phyloP scores from a whole-genome alignment of 768 basidiomycete genomes.

The Lentinula aciculospora region DNA sequence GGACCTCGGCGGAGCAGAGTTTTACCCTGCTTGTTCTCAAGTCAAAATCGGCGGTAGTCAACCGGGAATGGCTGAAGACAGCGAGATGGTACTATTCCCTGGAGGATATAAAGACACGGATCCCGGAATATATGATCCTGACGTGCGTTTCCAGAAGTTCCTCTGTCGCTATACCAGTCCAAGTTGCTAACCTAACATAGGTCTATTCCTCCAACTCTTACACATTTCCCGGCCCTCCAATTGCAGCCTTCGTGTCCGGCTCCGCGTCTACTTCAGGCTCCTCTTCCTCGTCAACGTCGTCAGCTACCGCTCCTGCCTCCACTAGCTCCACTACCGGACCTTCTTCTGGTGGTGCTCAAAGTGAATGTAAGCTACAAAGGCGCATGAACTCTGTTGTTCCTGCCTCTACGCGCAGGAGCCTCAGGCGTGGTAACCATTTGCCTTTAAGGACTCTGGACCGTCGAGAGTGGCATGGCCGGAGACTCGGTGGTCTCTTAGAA shows the following conservation, averaged over 20 bases:
- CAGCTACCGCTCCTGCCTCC: constrained; percentile 7
- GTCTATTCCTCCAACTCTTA: constrained; percentile 29
- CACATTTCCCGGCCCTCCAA: constrained; percentile 45
- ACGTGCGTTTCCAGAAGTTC: constrained; percentile 21
- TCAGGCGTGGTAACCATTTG: not conserved
- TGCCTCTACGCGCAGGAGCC: not conserved
- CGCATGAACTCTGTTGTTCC: not conserved
- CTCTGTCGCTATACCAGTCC: constrained; percentile 4
- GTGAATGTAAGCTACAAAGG: not conserved
- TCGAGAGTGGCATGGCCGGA: not conserved
- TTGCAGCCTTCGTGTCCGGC: constrained; percentile 34
- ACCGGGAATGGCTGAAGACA: constrained; percentile 36
- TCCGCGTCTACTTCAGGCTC: constrained; percentile 3
- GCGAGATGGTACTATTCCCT: constrained; percentile 59
- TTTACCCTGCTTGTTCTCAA: constrained; percentile 70
- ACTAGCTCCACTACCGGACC: not conserved
- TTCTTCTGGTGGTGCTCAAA: not conserved
- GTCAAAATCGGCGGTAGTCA: constrained; percentile 49
- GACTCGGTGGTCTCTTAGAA: not conserved
- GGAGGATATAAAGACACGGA: constrained; percentile 69
- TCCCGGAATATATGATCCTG: constrained; percentile 62
- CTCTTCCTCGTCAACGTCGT: constrained; percentile 6
- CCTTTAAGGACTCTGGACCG: not conserved
- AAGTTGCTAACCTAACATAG: constrained; percentile 12
- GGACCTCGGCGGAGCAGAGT: constrained; percentile 62